Evolutionary conservation across 345 rosid genomes (phyloP).

Genomic region (Ailanthus altissimus): DNA sequence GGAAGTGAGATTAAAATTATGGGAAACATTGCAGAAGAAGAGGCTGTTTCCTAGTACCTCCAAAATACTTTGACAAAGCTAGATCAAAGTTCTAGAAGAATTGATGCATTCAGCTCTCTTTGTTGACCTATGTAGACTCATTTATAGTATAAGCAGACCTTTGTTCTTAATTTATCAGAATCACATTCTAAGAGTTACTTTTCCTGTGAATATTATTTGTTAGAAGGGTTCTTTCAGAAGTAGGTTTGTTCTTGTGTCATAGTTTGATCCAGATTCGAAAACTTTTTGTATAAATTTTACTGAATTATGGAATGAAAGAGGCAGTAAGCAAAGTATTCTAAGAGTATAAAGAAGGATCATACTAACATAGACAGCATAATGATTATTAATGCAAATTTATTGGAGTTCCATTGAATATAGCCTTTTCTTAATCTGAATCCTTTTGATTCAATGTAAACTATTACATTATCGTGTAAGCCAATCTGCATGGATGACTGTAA

Average conservation of each 20-base stretch:
- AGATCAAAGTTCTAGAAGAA: neutral
- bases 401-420: neutral
- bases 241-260: slow-evolving; percentile 4
- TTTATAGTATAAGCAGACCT: neutral
- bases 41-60: neutral
- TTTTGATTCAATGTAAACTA: neutral
- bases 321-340: neutral
- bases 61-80: neutral
- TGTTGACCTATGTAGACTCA: neutral
- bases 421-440: neutral
- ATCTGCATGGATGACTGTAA: neutral
- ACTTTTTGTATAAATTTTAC: neutral
- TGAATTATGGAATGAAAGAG: neutral
- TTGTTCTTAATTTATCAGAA: neutral
- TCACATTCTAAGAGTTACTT: neutral
- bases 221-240: neutral
- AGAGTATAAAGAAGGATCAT: neutral
- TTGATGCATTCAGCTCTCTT: neutral
- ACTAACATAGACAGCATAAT: neutral
- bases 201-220: neutral
- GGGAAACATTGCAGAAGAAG: neutral
- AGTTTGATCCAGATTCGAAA: neutral
- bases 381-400: neutral
- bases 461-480: neutral
- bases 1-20: neutral